Evolutionary conservation across 352 stramenopile species (phyloP).

Genomic region (Phytophthora melonis): DNA sequence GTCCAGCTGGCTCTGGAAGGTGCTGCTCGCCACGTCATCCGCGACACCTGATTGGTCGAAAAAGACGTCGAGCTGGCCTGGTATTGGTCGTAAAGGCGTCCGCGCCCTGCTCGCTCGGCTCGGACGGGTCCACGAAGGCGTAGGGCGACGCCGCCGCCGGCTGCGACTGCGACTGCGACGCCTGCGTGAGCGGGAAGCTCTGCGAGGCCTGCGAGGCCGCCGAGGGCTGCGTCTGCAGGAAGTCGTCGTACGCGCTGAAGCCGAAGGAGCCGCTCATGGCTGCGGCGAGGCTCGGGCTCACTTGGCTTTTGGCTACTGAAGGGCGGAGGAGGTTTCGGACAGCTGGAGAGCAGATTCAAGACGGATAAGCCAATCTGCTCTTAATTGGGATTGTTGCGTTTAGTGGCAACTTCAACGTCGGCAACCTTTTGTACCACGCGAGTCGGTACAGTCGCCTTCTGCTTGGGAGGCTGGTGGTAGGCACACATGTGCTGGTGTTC

Average conservation of each 20-base stretch:
- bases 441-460: neutral
- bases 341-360: neutral
- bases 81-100: constrained; percentile 75
- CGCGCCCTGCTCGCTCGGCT: constrained; percentile 12
- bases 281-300: neutral
- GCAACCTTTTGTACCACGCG: neutral
- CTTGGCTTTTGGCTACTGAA: constrained; percentile 19
- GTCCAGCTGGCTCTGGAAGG: constrained; percentile 57
- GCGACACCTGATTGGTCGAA: constrained; percentile 39
- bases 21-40: constrained; percentile 30
- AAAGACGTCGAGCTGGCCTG: constrained; percentile 32
- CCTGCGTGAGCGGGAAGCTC: constrained; percentile 49
- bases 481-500: too few species aligned
- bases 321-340: neutral
- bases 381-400: neutral
- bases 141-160: constrained; percentile 51
- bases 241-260: constrained; percentile 64
- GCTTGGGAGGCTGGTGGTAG: too few species aligned
- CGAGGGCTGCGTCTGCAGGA: constrained; percentile 65
- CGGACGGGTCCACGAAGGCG: constrained; percentile 73
- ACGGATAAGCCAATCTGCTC: neutral
- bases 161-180: constrained; percentile 52
- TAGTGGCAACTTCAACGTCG: constrained; percentile 19
- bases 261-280: constrained; percentile 55
- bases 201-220: constrained; percentile 34